phyloP scores from a whole-genome alignment of 306 rosid genomes.

The Biancaea sappan region DNA sequence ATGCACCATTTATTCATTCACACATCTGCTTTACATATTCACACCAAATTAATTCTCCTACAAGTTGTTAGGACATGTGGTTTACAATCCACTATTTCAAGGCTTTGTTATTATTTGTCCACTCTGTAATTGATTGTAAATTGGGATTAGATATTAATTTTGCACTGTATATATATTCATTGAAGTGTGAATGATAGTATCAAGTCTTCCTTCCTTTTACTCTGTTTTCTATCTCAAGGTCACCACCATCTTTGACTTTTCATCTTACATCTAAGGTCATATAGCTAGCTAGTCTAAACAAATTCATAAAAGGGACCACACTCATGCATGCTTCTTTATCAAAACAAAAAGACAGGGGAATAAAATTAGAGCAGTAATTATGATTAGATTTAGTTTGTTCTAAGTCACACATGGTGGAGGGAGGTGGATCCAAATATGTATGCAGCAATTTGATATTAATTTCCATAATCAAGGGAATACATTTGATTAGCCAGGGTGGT shows the following conservation, averaged over 20 bases:
- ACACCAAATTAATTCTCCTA: too few species aligned
- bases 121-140: too few species aligned
- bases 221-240: too few species aligned
- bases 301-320: slow-evolving; percentile 34
- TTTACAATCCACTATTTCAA: too few species aligned
- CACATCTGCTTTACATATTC: too few species aligned
- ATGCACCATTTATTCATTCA: too few species aligned
- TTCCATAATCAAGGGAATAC: slow-evolving; percentile 38
- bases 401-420: slow-evolving; percentile 26
- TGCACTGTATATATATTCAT: too few species aligned
- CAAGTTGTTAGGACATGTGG: too few species aligned
- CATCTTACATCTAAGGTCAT: slow-evolving; percentile 16
- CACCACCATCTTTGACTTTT: slow-evolving; percentile 16
- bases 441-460: neutral
- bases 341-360: neutral
- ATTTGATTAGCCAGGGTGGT: slow-evolving; percentile 47
- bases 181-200: too few species aligned
- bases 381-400: slow-evolving; percentile 30
- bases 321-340: slow-evolving; percentile 19
- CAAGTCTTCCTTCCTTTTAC: too few species aligned
- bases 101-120: too few species aligned
- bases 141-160: too few species aligned
- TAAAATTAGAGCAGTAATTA: neutral
- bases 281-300: neutral
- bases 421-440: slow-evolving; percentile 27